phyloP scores from a whole-genome alignment of 495 filamentous ascomycete genomes.

The Podospora fimiseda region DNA sequence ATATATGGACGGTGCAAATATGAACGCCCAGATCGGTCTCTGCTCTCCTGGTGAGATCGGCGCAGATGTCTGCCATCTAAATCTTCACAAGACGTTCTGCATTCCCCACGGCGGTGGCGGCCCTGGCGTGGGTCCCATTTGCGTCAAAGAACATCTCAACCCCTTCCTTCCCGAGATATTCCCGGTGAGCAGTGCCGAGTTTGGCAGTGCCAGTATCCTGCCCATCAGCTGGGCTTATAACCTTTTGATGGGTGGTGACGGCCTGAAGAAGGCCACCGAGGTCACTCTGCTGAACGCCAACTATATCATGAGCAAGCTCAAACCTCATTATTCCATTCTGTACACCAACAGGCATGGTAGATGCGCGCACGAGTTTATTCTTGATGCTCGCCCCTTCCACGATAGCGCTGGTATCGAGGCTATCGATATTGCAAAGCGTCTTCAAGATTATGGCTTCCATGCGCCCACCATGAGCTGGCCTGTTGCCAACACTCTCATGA shows the following conservation, averaged over 20 bases:
- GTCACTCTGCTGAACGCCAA: constrained; percentile 95
- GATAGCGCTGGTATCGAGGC: constrained; percentile 83
- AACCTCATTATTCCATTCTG: constrained; percentile 80
- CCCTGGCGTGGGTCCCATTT: constrained; percentile 92
- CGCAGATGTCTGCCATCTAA: constrained; percentile 95
- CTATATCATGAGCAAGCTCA: constrained; percentile 91
- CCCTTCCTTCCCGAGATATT: constrained; percentile 67
- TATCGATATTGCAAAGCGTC: constrained; percentile 94
- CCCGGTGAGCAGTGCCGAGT: constrained; percentile 81
- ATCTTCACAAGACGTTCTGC: constrained; percentile 98
- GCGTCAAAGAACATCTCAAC: constrained; percentile 75
- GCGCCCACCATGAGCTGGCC: constrained; percentile 99
- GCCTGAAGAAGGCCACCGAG: constrained; percentile 91
- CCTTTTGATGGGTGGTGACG: constrained; percentile 86
- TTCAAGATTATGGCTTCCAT: constrained; percentile 98
- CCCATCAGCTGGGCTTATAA: constrained; percentile 98
- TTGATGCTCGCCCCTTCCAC: constrained; percentile 82
- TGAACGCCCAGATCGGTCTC: constrained; percentile 97
- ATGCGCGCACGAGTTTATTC: constrained; percentile 98
- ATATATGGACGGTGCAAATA: constrained; percentile 99
- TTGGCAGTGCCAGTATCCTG: constrained; percentile 88
- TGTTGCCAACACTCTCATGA: constrained; percentile 94
- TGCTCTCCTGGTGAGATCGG: constrained; percentile 97
- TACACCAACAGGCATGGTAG: constrained; percentile 86
- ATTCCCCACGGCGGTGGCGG: constrained; percentile 97